These are phyloP conservation scores for Naganishia kalamii DNA, from an alignment of 768 basidiomycete genomes.

Conservation along the genomic window DNA sequence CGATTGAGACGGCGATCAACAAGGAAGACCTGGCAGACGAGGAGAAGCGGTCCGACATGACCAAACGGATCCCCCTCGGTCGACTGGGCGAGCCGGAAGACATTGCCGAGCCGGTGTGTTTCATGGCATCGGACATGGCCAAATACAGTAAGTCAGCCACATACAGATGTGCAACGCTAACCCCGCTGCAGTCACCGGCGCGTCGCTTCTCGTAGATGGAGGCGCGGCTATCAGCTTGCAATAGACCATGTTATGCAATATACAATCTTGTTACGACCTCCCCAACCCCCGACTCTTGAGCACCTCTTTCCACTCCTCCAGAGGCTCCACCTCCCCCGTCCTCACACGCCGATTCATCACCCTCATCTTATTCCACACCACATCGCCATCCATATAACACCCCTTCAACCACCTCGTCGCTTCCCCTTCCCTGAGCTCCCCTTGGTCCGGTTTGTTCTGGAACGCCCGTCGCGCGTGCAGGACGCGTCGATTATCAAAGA, in stretches of 20 bases:
- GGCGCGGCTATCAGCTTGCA: constrained; percentile 71
- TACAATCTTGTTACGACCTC: background rate
- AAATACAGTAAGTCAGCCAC: constrained; percentile 50
- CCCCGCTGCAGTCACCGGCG: constrained; percentile 53
- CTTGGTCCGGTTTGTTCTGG: constrained; percentile 36
- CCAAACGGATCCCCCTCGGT: constrained; percentile 60
- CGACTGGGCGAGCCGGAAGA: constrained; percentile 66
- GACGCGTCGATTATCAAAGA: constrained; percentile 88
- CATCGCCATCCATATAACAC: constrained; percentile 51
- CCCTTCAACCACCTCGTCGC: constrained; percentile 84
- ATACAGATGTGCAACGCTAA: background rate
- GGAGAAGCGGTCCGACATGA: constrained; percentile 59
- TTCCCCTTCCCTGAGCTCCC: constrained; percentile 40
- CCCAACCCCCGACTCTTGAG: background rate
- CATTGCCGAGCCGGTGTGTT: constrained; percentile 67
- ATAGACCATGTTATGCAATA: constrained; percentile 15
- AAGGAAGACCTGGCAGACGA: constrained; percentile 62
- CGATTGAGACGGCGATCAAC: constrained; percentile 71
- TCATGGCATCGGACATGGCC: constrained; percentile 65
- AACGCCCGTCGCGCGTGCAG: constrained; percentile 83
- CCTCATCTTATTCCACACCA: constrained; percentile 54
- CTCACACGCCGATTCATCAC: constrained; percentile 11
- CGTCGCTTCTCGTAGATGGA: constrained; percentile 63
- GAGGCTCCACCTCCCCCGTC: constrained; percentile 6
- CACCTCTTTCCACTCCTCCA: constrained; percentile 1